Base-by-base conservation (phyloP, 768 basidiomycete genomes). In the Termitomyces sp. region DNA sequence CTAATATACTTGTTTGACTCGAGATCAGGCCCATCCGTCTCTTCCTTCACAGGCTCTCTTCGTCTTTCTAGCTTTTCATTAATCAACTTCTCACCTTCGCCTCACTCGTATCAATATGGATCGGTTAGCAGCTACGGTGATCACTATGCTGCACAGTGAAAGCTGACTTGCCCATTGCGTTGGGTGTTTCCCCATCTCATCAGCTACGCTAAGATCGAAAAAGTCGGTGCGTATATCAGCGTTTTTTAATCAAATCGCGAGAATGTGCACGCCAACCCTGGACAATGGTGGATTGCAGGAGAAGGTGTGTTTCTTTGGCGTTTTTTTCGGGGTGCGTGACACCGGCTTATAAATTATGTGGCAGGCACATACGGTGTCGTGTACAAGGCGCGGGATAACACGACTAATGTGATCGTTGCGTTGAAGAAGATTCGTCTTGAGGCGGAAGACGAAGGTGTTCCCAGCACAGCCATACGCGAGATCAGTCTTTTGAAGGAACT, bases 381-480 rank as follows among this genome's bases (percentile, higher is more conserved):
- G 22, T 98, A 98, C 82, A 97, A 98, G 73, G 96, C 96, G 42
- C 83, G 86, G 63, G 95, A 98, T 70, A 74, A 84, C 61, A 80
- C 74, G 47, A 88, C 82, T 9, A 89, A 89, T 69, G 74, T 85
- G 64, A 86, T 98, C 64, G 97, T 99, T 52, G 97, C 97, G 24
- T 79, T 98, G 63, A 99, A 99, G 85, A 99, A 99, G 81, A 98
- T 99, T 69, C 79, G 97, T 42, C 84, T 99, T 28, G 97, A 98
- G 70, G 94, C 94, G 18, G 97, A 98, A 73, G 97, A 99, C 68
- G 97, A 99, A 72, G 97, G 97, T 48, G 97, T 99, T 22, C 97
- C 97, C 9, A 92, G 90, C 62, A 99, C 97, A 4, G 95, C 96
- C 56, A 99, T 99, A 67, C 85, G 97, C 53, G 97, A 99, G 78